Percentiles rank a stretch among this genome's conserved stretches.
Evolutionary conservation across 345 rosid genomes (phyloP).

Genomic region (Dovyalis caffra): DNA sequence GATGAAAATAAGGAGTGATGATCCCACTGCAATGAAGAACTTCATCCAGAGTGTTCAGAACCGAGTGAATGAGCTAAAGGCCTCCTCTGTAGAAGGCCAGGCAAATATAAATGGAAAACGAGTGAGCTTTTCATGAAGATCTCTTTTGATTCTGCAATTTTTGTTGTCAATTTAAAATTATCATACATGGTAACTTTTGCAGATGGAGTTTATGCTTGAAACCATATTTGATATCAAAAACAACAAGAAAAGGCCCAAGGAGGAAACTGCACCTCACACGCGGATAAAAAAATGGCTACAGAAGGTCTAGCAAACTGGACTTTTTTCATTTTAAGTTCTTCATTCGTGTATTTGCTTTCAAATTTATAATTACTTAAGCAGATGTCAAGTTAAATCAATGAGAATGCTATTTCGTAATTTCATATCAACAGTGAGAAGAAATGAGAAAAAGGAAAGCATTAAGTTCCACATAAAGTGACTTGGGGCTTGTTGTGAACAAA

Average conservation of each 20-base stretch:
- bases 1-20: conserved; percentile 86
- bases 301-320: conserved; percentile 45
- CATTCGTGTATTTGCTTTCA: not conserved
- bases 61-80: conserved; percentile 70
- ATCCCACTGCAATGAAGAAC: conserved; percentile 82
- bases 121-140: conserved; percentile 34
- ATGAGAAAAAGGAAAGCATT: too few relatives aligned
- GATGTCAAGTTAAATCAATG: not conserved
- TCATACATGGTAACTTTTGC: conserved; percentile 21
- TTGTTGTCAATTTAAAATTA: conserved; percentile 3
- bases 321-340: not conserved
- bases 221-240: conserved; percentile 87
- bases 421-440: not conserved
- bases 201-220: conserved; percentile 99
- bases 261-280: conserved; percentile 62
- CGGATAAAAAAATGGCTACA: conserved; percentile 94
- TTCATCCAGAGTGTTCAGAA: conserved; percentile 74
- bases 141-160: conserved; percentile 1
- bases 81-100: conserved; percentile 40
- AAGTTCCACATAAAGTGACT: not conserved
- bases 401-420: not conserved
- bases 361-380: not conserved
- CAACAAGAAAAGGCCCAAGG: conserved; percentile 73
- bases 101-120: conserved; percentile 49
- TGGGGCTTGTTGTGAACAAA: not conserved